Evolutionary conservation across 305 asterid genomes (phyloP).

Genomic region (Rubia tinctorum): DNA sequence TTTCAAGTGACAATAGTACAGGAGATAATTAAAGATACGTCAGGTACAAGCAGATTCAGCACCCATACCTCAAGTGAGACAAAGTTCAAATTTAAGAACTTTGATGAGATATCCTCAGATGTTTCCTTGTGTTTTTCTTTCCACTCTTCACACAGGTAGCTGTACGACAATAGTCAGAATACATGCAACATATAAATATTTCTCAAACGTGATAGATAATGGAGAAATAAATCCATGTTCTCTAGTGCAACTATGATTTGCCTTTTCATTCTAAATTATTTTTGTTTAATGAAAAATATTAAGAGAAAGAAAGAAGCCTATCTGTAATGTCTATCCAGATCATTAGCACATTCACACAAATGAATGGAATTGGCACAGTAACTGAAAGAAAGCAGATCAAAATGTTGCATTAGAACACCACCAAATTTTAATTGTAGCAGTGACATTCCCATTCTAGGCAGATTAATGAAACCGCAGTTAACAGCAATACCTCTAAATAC

Average conservation of each 20-base stretch:
- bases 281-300: neutral
- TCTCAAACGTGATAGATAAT: neutral
- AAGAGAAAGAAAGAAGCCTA: neutral
- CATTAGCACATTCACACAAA: neutral
- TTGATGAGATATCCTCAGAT: constrained; percentile 53
- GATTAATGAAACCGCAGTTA: neutral
- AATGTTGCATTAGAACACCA: neutral
- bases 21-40: neutral
- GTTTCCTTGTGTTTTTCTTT: constrained; percentile 73
- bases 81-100: constrained; percentile 70
- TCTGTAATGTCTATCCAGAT: neutral
- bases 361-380: neutral
- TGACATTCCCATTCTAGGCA: neutral
- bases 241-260: neutral
- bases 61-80: constrained; percentile 75
- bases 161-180: constrained; percentile 27
- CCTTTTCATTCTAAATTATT: neutral
- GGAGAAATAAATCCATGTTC: neutral
- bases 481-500: neutral
- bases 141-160: constrained; percentile 97
- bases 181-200: constrained; percentile 1
- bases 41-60: neutral
- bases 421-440: neutral
- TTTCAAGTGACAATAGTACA: neutral
- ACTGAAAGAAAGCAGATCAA: neutral